A percentile compares a stretch with the other conserved stretches of the same genome.
Conservation (phyloP, 1,139 yeast species). For the Komagataea norvegica region DNA sequence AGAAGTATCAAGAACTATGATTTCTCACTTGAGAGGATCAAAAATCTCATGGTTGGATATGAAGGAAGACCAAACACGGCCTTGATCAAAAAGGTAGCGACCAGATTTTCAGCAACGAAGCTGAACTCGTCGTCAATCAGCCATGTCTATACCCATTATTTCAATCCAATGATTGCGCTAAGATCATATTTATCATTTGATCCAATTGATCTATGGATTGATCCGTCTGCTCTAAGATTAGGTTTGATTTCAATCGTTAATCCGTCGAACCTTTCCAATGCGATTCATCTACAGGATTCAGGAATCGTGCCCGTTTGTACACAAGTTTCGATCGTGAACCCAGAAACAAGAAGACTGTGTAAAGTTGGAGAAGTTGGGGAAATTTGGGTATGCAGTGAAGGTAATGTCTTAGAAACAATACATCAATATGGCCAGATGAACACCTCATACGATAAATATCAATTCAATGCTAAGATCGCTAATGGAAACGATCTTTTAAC, state of each 20-base stretch:
- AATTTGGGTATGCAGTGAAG: conserved; percentile 93
- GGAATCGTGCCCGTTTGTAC: conserved; percentile 97
- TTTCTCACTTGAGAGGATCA: conserved; percentile 52
- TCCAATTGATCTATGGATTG: conserved; percentile 82
- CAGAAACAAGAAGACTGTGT: conserved; percentile 78
- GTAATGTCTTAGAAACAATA: conserved; percentile 44
- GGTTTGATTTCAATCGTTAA: conserved; percentile 81
- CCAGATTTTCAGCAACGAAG: conserved; percentile 59
- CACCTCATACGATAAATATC: conserved; percentile 17
- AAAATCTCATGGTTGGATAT: conserved; percentile 81
- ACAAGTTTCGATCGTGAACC: conserved; percentile 90
- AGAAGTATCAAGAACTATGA: conserved; percentile 61
- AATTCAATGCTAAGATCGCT: conserved; percentile 30
- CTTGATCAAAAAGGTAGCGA: conserved; percentile 54
- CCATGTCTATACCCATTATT: conserved; percentile 70
- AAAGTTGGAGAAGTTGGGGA: conserved; percentile 95
- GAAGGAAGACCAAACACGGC: conserved; percentile 70
- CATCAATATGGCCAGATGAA: conserved; percentile 17
- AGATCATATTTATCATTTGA: conserved; percentile 87
- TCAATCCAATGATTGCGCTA: conserved; percentile 81
- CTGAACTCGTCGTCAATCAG: conserved; percentile 69
- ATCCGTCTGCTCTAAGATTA: conserved; percentile 82
- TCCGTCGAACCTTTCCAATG: conserved; percentile 61
- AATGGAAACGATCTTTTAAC: conserved; percentile 60
- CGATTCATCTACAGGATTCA: conserved; percentile 81